Evolutionary conservation across 306 rosid species (phyloP), one percentile per base, ranked within the genome.

Genomic region (Cucurbita argyrosperma): DNA sequence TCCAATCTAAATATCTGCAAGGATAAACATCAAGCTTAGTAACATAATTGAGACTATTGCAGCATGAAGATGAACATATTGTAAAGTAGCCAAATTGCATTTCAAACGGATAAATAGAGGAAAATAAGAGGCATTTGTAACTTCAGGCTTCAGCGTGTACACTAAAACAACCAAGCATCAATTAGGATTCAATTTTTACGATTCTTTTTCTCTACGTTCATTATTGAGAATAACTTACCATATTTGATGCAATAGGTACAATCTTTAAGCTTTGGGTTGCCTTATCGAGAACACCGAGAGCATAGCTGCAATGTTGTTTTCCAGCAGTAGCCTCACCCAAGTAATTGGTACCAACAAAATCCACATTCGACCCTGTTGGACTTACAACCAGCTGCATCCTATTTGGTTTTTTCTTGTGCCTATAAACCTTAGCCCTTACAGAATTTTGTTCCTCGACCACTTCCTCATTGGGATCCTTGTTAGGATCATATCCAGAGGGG

Each of bases 1-100:
- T 94, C 97, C 81, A 94, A 74, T 80, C 99, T 86, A 74, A 94
- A 84, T 85, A 94, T 79, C 97, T 94, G 86, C 49, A 80, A 14
- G 15, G 75, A 45, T 4, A 40, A 58, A 40, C 9, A 4, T 71
- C 67, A 81, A 8, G 37, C 15, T 74, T 18, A 74, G 54, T 5
- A 69, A 69, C 52, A 47, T 47, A 47, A 47, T 47, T 47, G 15
- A 8, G 52, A 47, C 52, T n/a, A 49, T 23, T 69, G 50, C 43
- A 40, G 64, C 76, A 14, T 13, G 18, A 45, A 18, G 8, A 50
- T 68, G 12, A 45, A 18, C 73, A 50, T 15, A 6, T 30, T 3
- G 74, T 47, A 8, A 23, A 15, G 45, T 69, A 50, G 30, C 49
- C 14, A 68, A 69, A 15, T 49, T 70, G 21, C 14, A 70, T 14